A percentile compares a stretch with the other conserved stretches of the same genome.
phyloP scores from a whole-genome alignment of 768 basidiomycete genomes.

The Rhodotorula diobovata region DNA sequence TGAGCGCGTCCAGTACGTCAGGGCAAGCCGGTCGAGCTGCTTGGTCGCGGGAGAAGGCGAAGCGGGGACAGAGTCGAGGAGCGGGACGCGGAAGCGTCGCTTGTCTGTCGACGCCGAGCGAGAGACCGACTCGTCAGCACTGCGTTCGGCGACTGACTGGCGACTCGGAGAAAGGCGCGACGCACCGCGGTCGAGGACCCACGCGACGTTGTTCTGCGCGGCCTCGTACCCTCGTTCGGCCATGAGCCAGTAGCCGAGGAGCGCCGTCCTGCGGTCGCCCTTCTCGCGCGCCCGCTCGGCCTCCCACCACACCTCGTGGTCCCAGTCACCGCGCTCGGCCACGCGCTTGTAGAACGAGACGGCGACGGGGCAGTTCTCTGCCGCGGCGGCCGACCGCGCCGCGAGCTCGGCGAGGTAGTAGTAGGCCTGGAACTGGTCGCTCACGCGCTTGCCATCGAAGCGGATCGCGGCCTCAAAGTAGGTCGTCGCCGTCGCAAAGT shows the following conservation, averaged over 20 bases:
- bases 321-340: constrained; percentile 75
- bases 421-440: constrained; percentile 85
- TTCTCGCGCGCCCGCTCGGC: constrained; percentile 60
- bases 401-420: constrained; percentile 87
- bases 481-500: constrained; percentile 61
- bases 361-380: constrained; percentile 68
- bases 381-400: constrained; percentile 53
- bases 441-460: constrained; percentile 53
- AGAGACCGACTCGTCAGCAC: constrained; percentile 58
- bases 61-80: constrained; percentile 15
- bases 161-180: constrained; percentile 3
- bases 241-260: constrained; percentile 91
- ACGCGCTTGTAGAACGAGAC: constrained; percentile 91
- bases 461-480: constrained; percentile 81
- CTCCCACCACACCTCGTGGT: constrained; percentile 70
- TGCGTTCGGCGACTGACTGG: no score
- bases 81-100: constrained; percentile 30
- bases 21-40: constrained; percentile 71
- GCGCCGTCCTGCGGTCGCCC: constrained; percentile 73
- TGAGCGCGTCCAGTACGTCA: constrained; percentile 91
- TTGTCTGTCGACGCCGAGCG: constrained; percentile 41
- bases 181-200: constrained; percentile 80
- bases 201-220: constrained; percentile 93
- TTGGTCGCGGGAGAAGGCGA: constrained; percentile 48
- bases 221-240: constrained; percentile 87